Evolutionary conservation across 2,329 filamentous ascomycete genomes (phyloP), one percentile per base, ranked within the genome.

Genomic region (Hypoxylon sp.): DNA sequence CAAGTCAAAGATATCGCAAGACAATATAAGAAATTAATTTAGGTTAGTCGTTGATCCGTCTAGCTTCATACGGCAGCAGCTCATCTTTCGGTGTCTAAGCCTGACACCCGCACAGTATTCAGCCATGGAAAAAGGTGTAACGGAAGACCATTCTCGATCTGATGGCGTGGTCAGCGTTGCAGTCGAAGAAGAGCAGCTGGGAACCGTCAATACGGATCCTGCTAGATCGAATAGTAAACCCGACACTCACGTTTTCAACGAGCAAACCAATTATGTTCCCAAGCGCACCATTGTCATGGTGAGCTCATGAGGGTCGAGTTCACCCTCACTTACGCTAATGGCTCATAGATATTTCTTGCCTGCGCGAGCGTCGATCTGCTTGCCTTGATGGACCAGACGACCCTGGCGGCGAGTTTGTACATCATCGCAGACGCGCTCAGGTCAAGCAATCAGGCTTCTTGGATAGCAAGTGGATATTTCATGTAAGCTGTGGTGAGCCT

Each of bases 331-430:
- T 6, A 37, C 23, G 24, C 58, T 69, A 55, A 70, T 31, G 24
- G 7, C 21, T 38, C 33, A 2, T 51, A 84, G 82, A 83, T 85
- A 60, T 85, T 85, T 60, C 71, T 85, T 11, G 81, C 82, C 13
- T 84, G 82, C 58, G 78, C 82, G 40, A 82, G 75, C 18, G 80
- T 84, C 54, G 83, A 85, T 48, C 69, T 85, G 33, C 65, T 84
- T 26, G 81, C 83, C 0, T 72, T 85, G 46, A 83, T 85, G 74
- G 83, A 85, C 66, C 83, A 85, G 68, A 85, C 82, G 0, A 84
- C 81, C 2, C 71, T 85, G 26, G 83, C 82, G 0, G 76, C 80
- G 11, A 83, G 81, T 72, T 71, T 85, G 60, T 80, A 80, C 42
- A 83, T 83, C 46, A 78, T 85, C 20, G 79, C 79, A n/a, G 77